Evolutionary conservation across 2,329 filamentous ascomycete species (phyloP), one percentile per base, ranked within the genome.

Genomic region (Colletotrichum gloeosporioides): DNA sequence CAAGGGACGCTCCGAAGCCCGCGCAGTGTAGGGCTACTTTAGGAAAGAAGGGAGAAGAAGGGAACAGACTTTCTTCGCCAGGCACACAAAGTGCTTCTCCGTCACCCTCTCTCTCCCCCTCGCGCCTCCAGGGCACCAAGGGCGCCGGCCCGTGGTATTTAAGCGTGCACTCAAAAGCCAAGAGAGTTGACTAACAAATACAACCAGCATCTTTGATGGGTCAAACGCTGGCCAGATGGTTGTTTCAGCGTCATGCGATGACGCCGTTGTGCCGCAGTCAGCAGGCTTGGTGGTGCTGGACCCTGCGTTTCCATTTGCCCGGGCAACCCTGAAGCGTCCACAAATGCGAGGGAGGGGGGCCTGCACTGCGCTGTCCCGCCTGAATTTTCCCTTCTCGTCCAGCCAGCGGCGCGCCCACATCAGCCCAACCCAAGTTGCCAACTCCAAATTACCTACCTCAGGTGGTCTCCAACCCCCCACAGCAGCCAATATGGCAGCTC

Each of bases 231-330:
- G 69, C 73, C 69, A 68, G 70, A 66, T 61, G 69, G 53, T 69
- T 64, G 73, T 76, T 76, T 76, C 73, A 76, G n/a, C 36, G 69
- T 73, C 39, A 34, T 64, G 69, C 69, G 64, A 75, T 75, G 73
- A 75, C 73, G 73, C 67, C 31, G 61, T 32, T 27, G 69, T 53
- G 55, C 67, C 49, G 49, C 53, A 69, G 29, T 36, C 44, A 69
- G 53, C 49, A 36, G 72, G 44, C 44, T 39, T 62, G 67, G 39
- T 64, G 57, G 68, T 66, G 62, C 69, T 72, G 69, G 69, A 29
- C 69, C 61, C 53, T 62, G 73, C 55, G 63, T 72, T 53, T 62
- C 61, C 62, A 55, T 64, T 64, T 62, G 53, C 36, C 73, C 25
- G 53, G 31, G 18, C 61, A 71, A 27, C 62, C 61, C 72, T 53